Base-by-base conservation (phyloP, 805 yeast species). In the Ogataea thermomethanolica region DNA sequence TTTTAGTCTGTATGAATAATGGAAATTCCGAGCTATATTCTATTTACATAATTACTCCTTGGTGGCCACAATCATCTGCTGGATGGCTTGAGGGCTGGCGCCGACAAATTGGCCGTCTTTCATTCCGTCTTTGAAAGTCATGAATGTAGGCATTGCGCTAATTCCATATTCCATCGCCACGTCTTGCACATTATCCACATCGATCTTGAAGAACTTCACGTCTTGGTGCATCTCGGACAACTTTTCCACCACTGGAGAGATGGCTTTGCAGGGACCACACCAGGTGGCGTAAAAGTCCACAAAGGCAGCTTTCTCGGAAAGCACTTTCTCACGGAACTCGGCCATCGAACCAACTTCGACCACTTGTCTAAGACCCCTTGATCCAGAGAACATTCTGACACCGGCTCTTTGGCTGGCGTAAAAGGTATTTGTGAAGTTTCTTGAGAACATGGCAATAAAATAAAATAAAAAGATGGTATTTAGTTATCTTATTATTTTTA, bases 241-340 rank as follows among this genome's bases (percentile, higher is more conserved):
- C 27, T 60, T 58, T 32, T 66, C 72, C 32, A 79, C 58, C 14
- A 75, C 58, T 11, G 88, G 88, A 3, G 81, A 70, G 52, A 81
- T 72, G n/a, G 82, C 82, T 51, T 76, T 79, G 53, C 88, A 81
- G n/a, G 88, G 88, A 7, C 82, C 86, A 61, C 88, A 81, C 88
- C 88, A 81, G 8, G 78, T 73, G 24, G 88, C 87, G 59, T 71
- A 78, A 58, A 81, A 81, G 56, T 81, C 87, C 35, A 80, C 73
- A 2, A 81, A 65, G 1, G 81, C 66, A 26, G 76, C 58, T 41
- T 73, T 69, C 25, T 65, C 59, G 9, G 57, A 45, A 24, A 58
- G 47, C 31, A 66, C 63, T 3, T 61, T 50, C 5, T 51, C 44
- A 31, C 64, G 60, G 54, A 72, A 73, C 22, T 67, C 69, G 7